Percentiles rank a stretch among this genome's conserved stretches.
phyloP scores from a whole-genome alignment of 805 yeast species.

The Yarrowia deformans region DNA sequence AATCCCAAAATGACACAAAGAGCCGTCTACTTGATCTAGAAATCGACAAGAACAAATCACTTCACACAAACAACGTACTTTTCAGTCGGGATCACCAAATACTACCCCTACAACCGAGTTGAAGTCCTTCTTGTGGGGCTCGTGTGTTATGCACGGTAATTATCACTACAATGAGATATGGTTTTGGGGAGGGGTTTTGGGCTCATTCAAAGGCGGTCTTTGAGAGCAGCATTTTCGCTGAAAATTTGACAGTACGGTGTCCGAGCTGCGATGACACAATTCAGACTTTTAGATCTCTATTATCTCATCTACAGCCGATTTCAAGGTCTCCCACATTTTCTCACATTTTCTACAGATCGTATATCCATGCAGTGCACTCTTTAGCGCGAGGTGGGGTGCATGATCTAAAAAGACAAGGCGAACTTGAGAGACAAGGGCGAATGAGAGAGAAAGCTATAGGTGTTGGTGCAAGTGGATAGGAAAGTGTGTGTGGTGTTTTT shows the following conservation, averaged over 20 bases:
- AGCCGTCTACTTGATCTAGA: no score
- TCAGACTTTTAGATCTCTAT: no score
- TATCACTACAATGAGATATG: conserved; percentile 8
- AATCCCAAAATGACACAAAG: no score
- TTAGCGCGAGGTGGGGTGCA: conserved; percentile 31
- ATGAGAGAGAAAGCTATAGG: neutral
- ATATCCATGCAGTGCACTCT: conserved; percentile 4
- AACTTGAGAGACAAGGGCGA: neutral
- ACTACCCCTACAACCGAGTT: neutral
- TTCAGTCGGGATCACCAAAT: no score
- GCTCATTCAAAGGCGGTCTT: neutral
- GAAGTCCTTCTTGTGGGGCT: neutral
- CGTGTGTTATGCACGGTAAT: conserved; percentile 14
- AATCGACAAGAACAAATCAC: neutral
- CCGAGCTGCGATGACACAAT: no score
- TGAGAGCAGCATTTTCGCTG: neutral
- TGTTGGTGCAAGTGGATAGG: neutral
- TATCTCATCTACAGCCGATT: no score
- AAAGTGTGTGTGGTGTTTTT: neutral
- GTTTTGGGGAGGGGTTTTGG: neutral
- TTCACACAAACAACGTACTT: no score
- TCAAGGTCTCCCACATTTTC: neutral
- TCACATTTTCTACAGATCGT: neutral
- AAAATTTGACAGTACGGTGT: neutral
- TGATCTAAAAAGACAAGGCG: neutral